These are phyloP conservation scores for Sugiyamaella japonica DNA, from an alignment of 1,139 yeast genomes.

Conservation along the genomic window DNA sequence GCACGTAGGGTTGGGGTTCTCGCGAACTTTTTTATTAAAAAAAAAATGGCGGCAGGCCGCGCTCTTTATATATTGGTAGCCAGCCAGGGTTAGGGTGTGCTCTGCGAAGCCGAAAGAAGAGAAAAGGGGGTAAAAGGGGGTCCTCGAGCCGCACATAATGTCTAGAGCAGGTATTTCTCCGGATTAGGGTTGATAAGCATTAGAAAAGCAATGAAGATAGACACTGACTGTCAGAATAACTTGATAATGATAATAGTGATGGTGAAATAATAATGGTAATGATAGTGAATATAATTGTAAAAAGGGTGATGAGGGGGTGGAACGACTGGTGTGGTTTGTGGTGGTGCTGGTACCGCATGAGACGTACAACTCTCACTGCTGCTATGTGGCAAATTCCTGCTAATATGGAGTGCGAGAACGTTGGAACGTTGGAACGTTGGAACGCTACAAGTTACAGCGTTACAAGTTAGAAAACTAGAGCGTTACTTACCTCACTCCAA, in stretches of 20 bases:
- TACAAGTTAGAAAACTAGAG: too few species aligned
- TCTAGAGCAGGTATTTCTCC: neutral
- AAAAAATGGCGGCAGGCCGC: conserved; percentile 13
- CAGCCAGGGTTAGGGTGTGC: conserved; percentile 6
- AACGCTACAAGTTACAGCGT: too few species aligned
- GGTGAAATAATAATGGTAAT: neutral
- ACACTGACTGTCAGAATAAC: too few species aligned
- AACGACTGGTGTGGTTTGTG: too few species aligned
- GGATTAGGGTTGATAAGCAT: conserved; percentile 1
- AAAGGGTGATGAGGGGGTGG: too few species aligned
- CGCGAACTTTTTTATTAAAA: neutral
- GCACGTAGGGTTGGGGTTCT: conserved; percentile 2
- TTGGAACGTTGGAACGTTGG: too few species aligned
- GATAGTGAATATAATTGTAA: too few species aligned
- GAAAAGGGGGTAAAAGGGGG: neutral
- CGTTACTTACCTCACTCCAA: too few species aligned
- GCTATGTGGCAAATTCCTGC: too few species aligned
- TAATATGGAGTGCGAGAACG: too few species aligned
- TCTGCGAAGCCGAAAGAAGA: conserved; percentile 3
- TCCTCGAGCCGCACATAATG: conserved; percentile 4
- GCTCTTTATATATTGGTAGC: conserved; percentile 12
- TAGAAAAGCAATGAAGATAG: neutral
- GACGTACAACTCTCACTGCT: too few species aligned
- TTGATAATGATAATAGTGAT: neutral
- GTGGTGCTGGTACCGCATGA: too few species aligned